A percentile compares a stretch with the other conserved stretches of the same genome.
Evolutionary conservation across 495 filamentous ascomycete genomes (phyloP).

Genomic region (Daldinia vernicosa): DNA sequence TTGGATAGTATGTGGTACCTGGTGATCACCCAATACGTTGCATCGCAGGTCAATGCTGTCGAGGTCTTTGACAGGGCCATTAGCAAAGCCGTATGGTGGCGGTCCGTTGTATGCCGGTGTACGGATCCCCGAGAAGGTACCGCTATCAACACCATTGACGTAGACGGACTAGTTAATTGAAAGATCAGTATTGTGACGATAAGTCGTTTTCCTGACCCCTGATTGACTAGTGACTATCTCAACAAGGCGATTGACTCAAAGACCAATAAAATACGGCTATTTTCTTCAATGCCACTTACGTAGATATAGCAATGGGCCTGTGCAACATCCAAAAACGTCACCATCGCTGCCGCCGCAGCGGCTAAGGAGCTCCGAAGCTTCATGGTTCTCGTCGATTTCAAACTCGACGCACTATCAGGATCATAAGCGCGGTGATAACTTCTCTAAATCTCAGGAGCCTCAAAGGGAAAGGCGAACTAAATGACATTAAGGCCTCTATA

Average conservation of each 20-base stretch:
- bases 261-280: neutral
- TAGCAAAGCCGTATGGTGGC: constrained; percentile 53
- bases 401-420: neutral
- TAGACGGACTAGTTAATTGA: constrained; percentile 14
- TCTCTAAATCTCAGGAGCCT: neutral
- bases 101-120: constrained; percentile 52
- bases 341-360: neutral
- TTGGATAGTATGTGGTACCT: constrained; percentile 51
- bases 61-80: constrained; percentile 57
- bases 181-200: neutral
- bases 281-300: neutral
- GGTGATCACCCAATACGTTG: constrained; percentile 54
- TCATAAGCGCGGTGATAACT: neutral
- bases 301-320: constrained; percentile 1
- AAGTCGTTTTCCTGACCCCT: neutral
- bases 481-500: neutral
- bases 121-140: constrained; percentile 51
- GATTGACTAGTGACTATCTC: neutral
- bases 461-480: neutral
- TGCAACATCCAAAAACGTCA: neutral
- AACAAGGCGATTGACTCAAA: neutral
- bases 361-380: neutral
- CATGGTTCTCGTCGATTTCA: neutral
- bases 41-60: constrained; percentile 55
- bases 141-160: constrained; percentile 58